Base-by-base conservation (phyloP, 345 rosid species). In the Hibiscus tridactylites region DNA sequence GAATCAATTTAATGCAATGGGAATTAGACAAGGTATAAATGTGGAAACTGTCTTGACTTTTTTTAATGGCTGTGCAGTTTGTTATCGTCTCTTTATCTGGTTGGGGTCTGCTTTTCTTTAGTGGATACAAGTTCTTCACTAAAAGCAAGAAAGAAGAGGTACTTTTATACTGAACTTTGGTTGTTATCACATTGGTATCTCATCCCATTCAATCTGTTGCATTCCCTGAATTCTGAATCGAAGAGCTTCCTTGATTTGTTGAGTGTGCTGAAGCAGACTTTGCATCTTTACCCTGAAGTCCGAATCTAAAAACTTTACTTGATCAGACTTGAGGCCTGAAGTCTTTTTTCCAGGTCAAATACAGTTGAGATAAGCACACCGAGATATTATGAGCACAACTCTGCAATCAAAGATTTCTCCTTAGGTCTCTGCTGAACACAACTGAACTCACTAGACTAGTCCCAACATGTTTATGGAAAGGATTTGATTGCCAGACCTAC, bases 31-130 rank as follows among this genome's bases (percentile, higher is more conserved):
- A 49, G 19, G 0, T 13, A 19, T 53, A 5, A 72, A 28, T 33
- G 2, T 61, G 39, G 17, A 42, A 21, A 21, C 24, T 71, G 24
- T 64, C 17, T 63, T 74, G 50, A 66, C 47, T 35, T 29, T 28
- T 63, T 37, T 28, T 31, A 64, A 31, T 21, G 72, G 6, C 67
- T 77, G 46, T 77, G 83, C 88, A 90, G 90, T 90, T 88, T 77
- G 92, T 90, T 62, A 83, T 90, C 10, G 82, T 85, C 60, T 90
- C 92, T 13, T 79, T 88, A 16, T 73, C 90, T 47, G 96, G 89
- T 21, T 88, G 92, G 91, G 91, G 87, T 52, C 70, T 82, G 52
- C 78, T 85, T 61, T 17, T 86, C 85, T 85, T 59, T 82, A 74
- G 87, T 47, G 85, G 83, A 35, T 90, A 85, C 86, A 86, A 86